Percentiles rank a stretch among this genome's conserved stretches.
Conservation (phyloP, 2,329 filamentous ascomycete species). For the Fusarium buharicum region DNA sequence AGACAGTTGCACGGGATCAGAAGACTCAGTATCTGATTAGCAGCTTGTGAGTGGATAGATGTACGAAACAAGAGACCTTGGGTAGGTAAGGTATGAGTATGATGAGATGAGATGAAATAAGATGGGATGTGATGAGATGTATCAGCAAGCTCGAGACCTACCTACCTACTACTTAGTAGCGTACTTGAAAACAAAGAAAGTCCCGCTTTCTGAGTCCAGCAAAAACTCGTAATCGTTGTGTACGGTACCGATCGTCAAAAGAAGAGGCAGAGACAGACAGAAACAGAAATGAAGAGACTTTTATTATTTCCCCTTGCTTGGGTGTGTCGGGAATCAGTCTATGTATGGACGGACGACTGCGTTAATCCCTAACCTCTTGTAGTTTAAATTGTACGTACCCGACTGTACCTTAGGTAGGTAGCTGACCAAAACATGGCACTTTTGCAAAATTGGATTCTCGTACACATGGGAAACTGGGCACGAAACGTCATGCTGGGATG, state of each 20-base stretch:
- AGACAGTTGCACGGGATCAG: slow-evolving; percentile 10
- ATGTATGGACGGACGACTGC: neutral
- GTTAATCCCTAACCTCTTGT: neutral
- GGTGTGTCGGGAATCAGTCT: slow-evolving; percentile 9
- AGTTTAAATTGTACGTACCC: too few species aligned
- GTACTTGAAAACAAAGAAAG: slow-evolving; percentile 8
- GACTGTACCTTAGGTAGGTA: too few species aligned
- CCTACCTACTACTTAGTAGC: slow-evolving; percentile 15
- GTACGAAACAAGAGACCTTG: neutral
- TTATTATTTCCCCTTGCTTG: slow-evolving; percentile 21
- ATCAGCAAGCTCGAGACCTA: slow-evolving; percentile 11
- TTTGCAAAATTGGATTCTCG: slow-evolving; percentile 34
- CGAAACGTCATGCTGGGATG: slow-evolving; percentile 15
- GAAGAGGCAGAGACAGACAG: neutral
- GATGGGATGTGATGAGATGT: neutral
- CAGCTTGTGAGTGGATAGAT: neutral
- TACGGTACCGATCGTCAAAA: slow-evolving; percentile 3
- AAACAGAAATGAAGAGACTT: slow-evolving; percentile 14
- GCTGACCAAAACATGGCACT: slow-evolving; percentile 35
- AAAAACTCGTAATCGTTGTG: slow-evolving; percentile 2
- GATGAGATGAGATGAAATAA: neutral
- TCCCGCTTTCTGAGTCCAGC: slow-evolving; percentile 29
- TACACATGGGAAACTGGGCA: slow-evolving; percentile 34
- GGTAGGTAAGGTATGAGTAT: neutral
- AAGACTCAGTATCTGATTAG: slow-evolving; percentile 16